Conservation (phyloP, 164 flowering plant genomes). For the Magnolia officinalis region DNA sequence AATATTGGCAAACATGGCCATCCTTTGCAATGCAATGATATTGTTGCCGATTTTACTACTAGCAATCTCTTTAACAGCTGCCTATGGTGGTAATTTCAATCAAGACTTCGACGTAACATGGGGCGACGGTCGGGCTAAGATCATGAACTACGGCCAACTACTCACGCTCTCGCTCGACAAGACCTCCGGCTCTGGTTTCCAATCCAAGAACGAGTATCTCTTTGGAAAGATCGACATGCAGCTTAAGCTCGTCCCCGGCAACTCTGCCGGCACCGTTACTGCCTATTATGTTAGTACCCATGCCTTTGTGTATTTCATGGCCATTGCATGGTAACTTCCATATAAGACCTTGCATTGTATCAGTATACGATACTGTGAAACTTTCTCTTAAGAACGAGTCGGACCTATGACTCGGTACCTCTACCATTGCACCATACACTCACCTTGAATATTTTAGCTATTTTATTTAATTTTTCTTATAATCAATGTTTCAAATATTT, state of each 20-base stretch:
- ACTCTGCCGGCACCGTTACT: constrained; percentile 44
- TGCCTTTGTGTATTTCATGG: background rate
- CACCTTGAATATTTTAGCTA: too few species aligned
- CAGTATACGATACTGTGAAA: too few species aligned
- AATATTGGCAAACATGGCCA: too few species aligned
- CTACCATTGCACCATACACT: too few species aligned
- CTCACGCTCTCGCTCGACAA: constrained; percentile 35
- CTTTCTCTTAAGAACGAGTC: too few species aligned
- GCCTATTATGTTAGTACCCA: constrained; percentile 25
- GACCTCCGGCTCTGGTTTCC: constrained; percentile 32
- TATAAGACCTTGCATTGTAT: too few species aligned
- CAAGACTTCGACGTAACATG: constrained; percentile 4
- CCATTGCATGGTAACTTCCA: too few species aligned
- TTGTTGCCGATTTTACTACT: too few species aligned
- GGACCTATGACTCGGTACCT: too few species aligned
- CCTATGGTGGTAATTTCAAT: background rate
- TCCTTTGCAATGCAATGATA: too few species aligned
- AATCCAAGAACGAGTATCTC: constrained; percentile 28
- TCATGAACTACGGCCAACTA: constrained; percentile 9
- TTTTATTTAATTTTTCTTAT: too few species aligned
- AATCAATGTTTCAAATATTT: too few species aligned
- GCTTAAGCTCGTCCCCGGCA: constrained; percentile 34
- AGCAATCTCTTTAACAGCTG: background rate
- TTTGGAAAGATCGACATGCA: constrained; percentile 34
- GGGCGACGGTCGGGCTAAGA: constrained; percentile 9